Conservation (phyloP, 441 rosid species). For the Populus hybrid region DNA sequence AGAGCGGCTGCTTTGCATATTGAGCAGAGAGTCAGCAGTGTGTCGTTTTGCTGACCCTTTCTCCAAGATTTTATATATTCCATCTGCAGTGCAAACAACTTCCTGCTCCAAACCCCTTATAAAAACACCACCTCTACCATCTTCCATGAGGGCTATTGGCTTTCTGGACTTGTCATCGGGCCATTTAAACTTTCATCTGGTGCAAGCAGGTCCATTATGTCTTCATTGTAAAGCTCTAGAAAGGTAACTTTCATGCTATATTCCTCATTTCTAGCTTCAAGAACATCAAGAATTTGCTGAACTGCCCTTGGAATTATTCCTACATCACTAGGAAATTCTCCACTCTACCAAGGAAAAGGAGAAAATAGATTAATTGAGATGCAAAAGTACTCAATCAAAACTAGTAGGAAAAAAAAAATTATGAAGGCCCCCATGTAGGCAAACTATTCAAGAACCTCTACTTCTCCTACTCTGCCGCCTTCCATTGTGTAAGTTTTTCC, state of each 20-base stretch:
- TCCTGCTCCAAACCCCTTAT: slow-evolving; percentile 97
- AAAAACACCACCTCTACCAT: slow-evolving; percentile 98
- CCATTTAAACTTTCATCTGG: slow-evolving; percentile 76
- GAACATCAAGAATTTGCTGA: slow-evolving; percentile 79
- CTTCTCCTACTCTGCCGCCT: slow-evolving; percentile 88
- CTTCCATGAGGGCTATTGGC: slow-evolving; percentile 98
- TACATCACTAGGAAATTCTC: slow-evolving; percentile 93
- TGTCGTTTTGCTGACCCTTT: slow-evolving; percentile 82
- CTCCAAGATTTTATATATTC: slow-evolving; percentile 78
- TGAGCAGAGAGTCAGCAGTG: slow-evolving; percentile 79
- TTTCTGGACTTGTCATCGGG: slow-evolving; percentile 93
- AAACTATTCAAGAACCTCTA: neutral
- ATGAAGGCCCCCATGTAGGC: neutral
- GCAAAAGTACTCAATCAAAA: neutral
- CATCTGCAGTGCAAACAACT: slow-evolving; percentile 87
- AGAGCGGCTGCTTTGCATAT: slow-evolving; percentile 87
- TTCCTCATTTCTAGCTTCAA: slow-evolving; percentile 89
- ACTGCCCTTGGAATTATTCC: slow-evolving; percentile 98
- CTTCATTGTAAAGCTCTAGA: slow-evolving; percentile 96
- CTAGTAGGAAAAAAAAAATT: slow-evolving; percentile 25
- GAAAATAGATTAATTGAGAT: slow-evolving; percentile 17
- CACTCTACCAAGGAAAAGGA: slow-evolving; percentile 56
- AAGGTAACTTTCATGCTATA: slow-evolving; percentile 97
- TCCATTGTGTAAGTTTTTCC: slow-evolving; percentile 84
- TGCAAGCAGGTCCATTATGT: slow-evolving; percentile 93